phyloP scores from a whole-genome alignment of 2,329 filamentous ascomycete genomes.

The Fonsecaea multimorphosa region DNA sequence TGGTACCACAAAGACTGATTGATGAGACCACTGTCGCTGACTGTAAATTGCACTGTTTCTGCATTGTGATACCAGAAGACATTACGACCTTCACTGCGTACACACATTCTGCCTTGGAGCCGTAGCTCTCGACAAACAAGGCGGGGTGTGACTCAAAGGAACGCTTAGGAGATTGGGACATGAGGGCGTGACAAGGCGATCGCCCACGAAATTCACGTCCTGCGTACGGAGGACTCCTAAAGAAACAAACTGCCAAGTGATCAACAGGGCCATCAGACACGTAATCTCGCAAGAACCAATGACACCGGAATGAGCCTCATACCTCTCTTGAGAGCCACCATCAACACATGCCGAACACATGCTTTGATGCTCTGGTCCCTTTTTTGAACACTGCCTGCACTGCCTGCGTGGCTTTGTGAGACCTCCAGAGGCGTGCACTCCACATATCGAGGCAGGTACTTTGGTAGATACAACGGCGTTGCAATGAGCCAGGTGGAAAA shows the following conservation, averaged over 20 bases:
- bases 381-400: neutral
- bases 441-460: neutral
- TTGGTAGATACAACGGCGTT: neutral
- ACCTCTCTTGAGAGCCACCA: neutral
- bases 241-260: neutral
- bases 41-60: neutral
- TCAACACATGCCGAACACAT: neutral
- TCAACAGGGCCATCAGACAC: neutral
- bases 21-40: neutral
- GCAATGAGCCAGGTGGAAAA: conserved; percentile 5
- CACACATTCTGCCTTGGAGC: neutral
- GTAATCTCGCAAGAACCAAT: neutral
- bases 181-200: neutral
- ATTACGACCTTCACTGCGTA: neutral
- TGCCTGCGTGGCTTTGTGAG: conserved; percentile 4
- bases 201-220: neutral
- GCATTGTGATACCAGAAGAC: neutral
- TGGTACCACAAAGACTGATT: neutral
- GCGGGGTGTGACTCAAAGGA: neutral
- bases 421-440: neutral
- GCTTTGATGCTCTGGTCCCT: neutral
- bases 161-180: neutral
- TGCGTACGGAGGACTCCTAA: neutral
- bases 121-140: neutral
- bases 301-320: neutral